Conservation (phyloP, 805 yeast genomes). For the Barnettozyma sp. region DNA sequence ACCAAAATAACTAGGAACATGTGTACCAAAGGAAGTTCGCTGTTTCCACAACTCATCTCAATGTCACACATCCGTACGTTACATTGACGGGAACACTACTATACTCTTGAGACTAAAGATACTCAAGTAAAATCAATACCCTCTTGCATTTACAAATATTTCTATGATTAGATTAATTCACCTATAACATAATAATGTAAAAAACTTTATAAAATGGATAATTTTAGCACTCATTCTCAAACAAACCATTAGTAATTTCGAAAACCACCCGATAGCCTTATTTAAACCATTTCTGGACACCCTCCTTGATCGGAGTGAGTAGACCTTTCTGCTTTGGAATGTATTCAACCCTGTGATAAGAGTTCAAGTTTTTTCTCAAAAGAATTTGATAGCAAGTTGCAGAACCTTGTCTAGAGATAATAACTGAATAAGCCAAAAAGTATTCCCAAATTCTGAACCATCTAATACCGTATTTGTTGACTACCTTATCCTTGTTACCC, state of each 20-base stretch:
- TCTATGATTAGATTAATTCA: too few relatives aligned
- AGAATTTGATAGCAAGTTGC: constrained; percentile 90
- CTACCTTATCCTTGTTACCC: constrained; percentile 68
- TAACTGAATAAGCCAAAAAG: constrained; percentile 76
- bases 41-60: too few relatives aligned
- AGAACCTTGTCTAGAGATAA: constrained; percentile 87
- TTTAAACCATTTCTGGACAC: constrained; percentile 50
- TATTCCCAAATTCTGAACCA: constrained; percentile 94
- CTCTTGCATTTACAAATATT: too few relatives aligned
- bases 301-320: constrained; percentile 47
- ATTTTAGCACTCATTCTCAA: too few relatives aligned
- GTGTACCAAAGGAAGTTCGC: too few relatives aligned
- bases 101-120: too few relatives aligned
- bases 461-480: constrained; percentile 75
- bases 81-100: too few relatives aligned
- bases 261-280: constrained; percentile 10
- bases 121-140: too few relatives aligned
- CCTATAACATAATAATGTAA: too few relatives aligned
- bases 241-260: too few relatives aligned
- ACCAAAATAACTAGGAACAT: too few relatives aligned
- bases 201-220: not conserved
- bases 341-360: constrained; percentile 77
- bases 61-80: too few relatives aligned
- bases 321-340: constrained; percentile 75
- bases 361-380: constrained; percentile 81